Evolutionary conservation across 1,139 yeast species (phyloP), one percentile per base, ranked within the genome.

Genomic region (Pichiaceae sp.): DNA sequence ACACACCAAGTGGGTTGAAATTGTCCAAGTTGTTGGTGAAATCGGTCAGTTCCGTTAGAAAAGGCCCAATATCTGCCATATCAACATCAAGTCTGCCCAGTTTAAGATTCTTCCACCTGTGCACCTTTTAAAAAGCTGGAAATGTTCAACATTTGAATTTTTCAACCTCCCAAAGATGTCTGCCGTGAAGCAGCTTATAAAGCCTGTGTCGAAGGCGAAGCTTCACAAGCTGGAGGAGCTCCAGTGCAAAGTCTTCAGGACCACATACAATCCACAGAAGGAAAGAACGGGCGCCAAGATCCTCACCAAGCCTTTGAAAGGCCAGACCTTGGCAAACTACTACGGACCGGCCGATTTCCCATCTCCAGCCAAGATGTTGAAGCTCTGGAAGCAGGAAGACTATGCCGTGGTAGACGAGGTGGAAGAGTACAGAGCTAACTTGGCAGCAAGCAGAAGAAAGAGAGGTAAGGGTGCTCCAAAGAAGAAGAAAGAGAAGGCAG

Each of bases 391-490:
- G 28, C 45, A 43, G 3, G 50, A 49, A 18, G 49, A 46, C 2
- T 53, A 42, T 31, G 64, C 68, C 39, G 74, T 83, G 51, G 71
- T 72, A 17, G 89, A 84, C 53, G 86, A 84, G 34, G 75, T 75
- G 45, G 95, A 85, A 58, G 76, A 72, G 36, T 77, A 81, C 58
- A 69, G 91, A 57, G 52, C 76, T 45, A 70, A 70, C 44, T 76
- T 78, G 72, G 75, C 78, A 31, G 74, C 68, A 39, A 76, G 75
- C 44, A 70, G 85, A 60, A 81, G 78, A 69, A 79, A 82, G 72
- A 81, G 94, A 74, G 89, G 86, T 57, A 86, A 86, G 62, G 94
- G 95, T 58, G 93, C 95, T 17, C 96, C 95, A 48, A 76, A 81
- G 67, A 86, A 86, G 70, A 75, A 74, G 61, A 69, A 64, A 49